Conservation (phyloP, 2,329 filamentous ascomycete species). For the Fusarium pseudonygamai region DNA sequence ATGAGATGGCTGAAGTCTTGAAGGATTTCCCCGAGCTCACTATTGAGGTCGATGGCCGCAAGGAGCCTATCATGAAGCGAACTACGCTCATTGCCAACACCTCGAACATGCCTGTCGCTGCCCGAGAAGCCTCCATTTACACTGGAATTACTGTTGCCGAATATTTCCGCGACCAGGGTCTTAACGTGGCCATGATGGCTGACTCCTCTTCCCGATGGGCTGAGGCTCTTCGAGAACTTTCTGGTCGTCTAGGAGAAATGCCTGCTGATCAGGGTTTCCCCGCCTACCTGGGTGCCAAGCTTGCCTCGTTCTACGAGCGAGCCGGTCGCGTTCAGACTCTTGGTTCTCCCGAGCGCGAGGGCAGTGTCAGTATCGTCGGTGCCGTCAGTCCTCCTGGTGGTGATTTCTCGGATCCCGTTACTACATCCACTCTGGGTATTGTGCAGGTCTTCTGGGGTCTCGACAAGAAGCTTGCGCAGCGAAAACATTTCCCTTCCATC, state of each 20-base stretch:
- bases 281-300: conserved; percentile 94
- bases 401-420: conserved; percentile 99
- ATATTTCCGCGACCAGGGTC: conserved; percentile 97
- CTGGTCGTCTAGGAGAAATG: conserved; percentile 98
- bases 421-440: conserved; percentile 90
- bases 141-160: conserved; percentile 94
- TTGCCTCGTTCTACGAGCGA: conserved; percentile 99
- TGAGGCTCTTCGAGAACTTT: conserved; percentile 97
- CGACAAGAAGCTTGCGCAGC: conserved; percentile 98
- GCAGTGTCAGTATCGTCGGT: conserved; percentile 97
- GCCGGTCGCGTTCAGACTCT: conserved; percentile 87
- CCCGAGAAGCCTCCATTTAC: conserved; percentile 98
- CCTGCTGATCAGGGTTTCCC: conserved; percentile 99
- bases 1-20: conserved; percentile 99
- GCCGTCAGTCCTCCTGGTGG: conserved; percentile 97
- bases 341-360: conserved; percentile 86
- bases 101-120: conserved; percentile 99
- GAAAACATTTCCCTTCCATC: conserved; percentile 99
- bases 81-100: conserved; percentile 98
- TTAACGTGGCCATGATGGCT: conserved; percentile 99
- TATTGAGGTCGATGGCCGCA: conserved; percentile 91
- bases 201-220: conserved; percentile 98
- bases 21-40: conserved; percentile 99
- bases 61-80: conserved; percentile 99
- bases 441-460: conserved; percentile 99